Conservation (phyloP, 257 asterid species). For the Pogostemon cablin region DNA sequence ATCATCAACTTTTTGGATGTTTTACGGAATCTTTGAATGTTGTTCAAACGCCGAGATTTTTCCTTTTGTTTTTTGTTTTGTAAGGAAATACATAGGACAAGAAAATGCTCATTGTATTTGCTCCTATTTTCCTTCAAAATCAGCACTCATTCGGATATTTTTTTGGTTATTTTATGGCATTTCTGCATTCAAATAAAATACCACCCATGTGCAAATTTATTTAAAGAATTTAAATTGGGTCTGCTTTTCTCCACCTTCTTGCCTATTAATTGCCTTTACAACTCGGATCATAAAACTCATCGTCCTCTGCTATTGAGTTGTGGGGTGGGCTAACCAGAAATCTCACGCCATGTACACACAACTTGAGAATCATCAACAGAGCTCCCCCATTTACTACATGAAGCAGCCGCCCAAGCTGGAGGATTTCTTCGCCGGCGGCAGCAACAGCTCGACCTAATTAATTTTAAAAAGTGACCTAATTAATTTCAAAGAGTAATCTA, state of each 20-base stretch:
- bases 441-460: constrained; percentile 52
- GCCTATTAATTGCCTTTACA: constrained; percentile 3
- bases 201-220: background rate
- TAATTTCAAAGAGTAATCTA: too few relatives aligned
- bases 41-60: constrained; percentile 37
- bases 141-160: constrained; percentile 14
- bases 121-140: constrained; percentile 6
- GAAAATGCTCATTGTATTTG: constrained; percentile 34
- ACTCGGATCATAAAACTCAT: constrained; percentile 26
- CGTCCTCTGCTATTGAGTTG: background rate
- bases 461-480: too few relatives aligned
- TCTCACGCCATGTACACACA: constrained; percentile 45
- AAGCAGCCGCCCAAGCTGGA: constrained; percentile 81
- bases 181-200: constrained; percentile 20
- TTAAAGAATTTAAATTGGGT: background rate
- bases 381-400: constrained; percentile 51
- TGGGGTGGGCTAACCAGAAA: constrained; percentile 52
- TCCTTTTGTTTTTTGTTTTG: constrained; percentile 48
- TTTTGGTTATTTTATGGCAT: constrained; percentile 18
- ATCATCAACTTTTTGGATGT: constrained; percentile 17
- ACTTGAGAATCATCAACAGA: constrained; percentile 29
- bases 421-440: constrained; percentile 70
- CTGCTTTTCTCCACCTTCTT: background rate
- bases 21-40: constrained; percentile 17
- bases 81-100: constrained; percentile 53